These are phyloP conservation scores for Zymoseptoria brevis DNA, from an alignment of 2,329 filamentous ascomycete genomes.

Conservation along the genomic window DNA sequence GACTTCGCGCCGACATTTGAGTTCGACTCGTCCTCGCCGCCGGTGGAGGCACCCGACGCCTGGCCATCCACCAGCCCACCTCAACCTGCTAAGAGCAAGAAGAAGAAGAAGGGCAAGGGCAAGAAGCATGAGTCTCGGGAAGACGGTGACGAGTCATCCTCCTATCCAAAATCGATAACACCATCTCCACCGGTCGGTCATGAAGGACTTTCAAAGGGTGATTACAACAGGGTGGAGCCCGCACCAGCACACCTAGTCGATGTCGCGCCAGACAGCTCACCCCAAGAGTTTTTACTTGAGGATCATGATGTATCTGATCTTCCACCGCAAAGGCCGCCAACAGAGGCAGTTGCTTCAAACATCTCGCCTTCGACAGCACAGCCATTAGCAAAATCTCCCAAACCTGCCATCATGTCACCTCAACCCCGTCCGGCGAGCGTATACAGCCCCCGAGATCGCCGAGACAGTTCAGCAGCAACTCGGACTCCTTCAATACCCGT, in stretches of 20 bases:
- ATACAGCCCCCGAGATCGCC: constrained; percentile 7
- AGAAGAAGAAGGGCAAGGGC: constrained; percentile 25
- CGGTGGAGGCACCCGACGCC: constrained; percentile 11
- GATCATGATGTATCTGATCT: constrained; percentile 14
- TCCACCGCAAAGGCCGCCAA: constrained; percentile 1
- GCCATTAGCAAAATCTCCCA: constrained; percentile 10
- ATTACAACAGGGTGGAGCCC: neutral
- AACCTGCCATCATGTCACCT: constrained; percentile 11
- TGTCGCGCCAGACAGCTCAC: neutral
- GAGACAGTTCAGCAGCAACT: constrained; percentile 5
- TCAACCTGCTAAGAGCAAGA: constrained; percentile 13
- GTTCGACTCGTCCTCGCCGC: constrained; percentile 7
- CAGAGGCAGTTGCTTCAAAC: constrained; percentile 2
- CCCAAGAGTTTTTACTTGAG: constrained; percentile 2
- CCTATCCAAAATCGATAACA: constrained; percentile 22
- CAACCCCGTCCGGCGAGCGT: constrained; percentile 10
- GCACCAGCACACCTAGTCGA: constrained; percentile 6
- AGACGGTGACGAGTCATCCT: constrained; percentile 20
- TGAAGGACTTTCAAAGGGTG: constrained; percentile 5
- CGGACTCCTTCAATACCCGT: constrained; percentile 2
- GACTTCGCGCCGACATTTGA: constrained; percentile 21
- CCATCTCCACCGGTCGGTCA: constrained; percentile 20
- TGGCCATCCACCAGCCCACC: constrained; percentile 8
- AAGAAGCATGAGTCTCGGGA: constrained; percentile 9
- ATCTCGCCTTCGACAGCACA: constrained; percentile 4